A percentile compares a stretch with the other conserved stretches of the same genome.
Evolutionary conservation across 306 rosid species (phyloP).

Genomic region (Astragalus membranaceus): DNA sequence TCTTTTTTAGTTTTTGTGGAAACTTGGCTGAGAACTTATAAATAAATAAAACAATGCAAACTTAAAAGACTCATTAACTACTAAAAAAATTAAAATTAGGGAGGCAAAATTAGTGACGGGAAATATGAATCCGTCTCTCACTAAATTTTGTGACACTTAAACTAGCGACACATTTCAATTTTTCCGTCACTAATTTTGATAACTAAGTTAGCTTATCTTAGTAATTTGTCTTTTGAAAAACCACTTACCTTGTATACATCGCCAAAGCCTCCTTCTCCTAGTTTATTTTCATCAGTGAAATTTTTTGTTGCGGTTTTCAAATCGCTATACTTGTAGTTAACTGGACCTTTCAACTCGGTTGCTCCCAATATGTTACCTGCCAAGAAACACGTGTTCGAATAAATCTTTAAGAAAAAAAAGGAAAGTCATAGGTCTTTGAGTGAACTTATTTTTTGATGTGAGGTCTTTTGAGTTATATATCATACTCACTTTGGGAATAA

Average conservation of each 20-base stretch:
- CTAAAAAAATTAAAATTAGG: no score
- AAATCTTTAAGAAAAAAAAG: neutral
- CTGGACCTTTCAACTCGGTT: conserved; percentile 63
- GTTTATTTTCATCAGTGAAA: conserved; percentile 42
- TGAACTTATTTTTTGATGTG: neutral
- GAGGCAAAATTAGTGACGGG: no score
- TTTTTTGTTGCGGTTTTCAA: conserved; percentile 52
- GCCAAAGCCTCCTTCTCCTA: conserved; percentile 72
- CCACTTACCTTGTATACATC: conserved; percentile 57
- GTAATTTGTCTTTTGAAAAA: neutral
- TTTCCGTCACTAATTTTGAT: no score
- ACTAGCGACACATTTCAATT: neutral
- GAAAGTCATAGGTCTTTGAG: neutral
- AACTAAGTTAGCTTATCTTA: no score
- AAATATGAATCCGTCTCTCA: no score
- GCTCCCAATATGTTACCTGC: conserved; percentile 62
- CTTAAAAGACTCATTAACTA: no score
- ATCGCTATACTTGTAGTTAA: conserved; percentile 40
- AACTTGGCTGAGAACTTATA: neutral
- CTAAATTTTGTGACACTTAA: no score
- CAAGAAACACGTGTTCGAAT: neutral
- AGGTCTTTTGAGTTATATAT: no score
- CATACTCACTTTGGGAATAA: no score
- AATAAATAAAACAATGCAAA: no score
- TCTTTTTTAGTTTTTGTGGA: neutral